Conservation (phyloP, 495 filamentous ascomycete species). For the Rhizodiscina lignyota region DNA sequence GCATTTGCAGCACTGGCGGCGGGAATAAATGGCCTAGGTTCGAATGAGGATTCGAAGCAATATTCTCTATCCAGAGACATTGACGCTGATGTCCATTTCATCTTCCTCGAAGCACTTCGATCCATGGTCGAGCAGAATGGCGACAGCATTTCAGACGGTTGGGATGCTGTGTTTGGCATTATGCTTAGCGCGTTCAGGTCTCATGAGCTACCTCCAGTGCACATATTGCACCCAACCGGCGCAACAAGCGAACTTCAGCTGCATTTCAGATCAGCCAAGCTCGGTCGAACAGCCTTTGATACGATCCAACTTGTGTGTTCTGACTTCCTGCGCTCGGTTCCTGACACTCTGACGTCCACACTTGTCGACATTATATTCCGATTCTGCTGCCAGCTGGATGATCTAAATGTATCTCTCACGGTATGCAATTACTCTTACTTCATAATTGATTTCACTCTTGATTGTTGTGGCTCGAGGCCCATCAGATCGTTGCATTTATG, state of each 20-base stretch:
- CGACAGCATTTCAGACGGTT: conserved; percentile 63
- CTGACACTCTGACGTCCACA: conserved; percentile 59
- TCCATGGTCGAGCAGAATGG: conserved; percentile 77
- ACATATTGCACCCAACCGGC: too few species aligned
- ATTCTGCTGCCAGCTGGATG: conserved; percentile 74
- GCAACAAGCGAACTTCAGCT: background rate
- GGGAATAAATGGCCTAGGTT: conserved; percentile 35
- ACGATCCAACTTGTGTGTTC: conserved; percentile 87
- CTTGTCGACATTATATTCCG: conserved; percentile 77
- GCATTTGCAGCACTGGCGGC: conserved; percentile 50
- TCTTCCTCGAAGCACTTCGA: conserved; percentile 65
- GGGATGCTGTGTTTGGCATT: conserved; percentile 72
- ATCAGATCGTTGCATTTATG: too few species aligned
- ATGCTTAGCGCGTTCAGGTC: conserved; percentile 74
- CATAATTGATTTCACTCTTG: too few species aligned
- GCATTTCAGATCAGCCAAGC: conserved; percentile 37
- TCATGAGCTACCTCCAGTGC: conserved; percentile 14
- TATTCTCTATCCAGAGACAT: too few species aligned
- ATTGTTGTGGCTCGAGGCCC: too few species aligned
- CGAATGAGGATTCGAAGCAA: conserved; percentile 27
- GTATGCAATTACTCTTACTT: conserved; percentile 23
- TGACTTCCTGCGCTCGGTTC: conserved; percentile 71
- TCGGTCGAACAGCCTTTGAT: conserved; percentile 72
- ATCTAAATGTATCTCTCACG: conserved; percentile 90
- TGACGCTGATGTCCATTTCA: conserved; percentile 74